A percentile compares a stretch with the other conserved stretches of the same genome.
Conservation (phyloP, 2,329 filamentous ascomycete genomes). For the Septoria linicola region DNA sequence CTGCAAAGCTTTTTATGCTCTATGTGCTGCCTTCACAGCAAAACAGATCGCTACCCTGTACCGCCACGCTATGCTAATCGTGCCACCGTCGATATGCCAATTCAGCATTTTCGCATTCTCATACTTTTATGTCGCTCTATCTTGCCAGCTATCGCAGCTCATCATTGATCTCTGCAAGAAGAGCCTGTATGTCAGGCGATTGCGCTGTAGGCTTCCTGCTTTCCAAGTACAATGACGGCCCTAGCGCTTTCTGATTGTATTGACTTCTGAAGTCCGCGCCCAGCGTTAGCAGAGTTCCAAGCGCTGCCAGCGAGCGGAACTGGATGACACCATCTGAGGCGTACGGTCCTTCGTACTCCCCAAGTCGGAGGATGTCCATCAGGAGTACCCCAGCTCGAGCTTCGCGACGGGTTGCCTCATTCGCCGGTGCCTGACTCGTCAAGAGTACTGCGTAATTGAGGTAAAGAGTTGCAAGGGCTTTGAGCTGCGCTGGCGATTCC, state of each 20-base stretch:
- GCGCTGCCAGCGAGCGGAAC: conserved; percentile 76
- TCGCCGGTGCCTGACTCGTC: conserved; percentile 39
- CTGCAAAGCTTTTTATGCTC: too few relatives aligned
- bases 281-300: conserved; percentile 72
- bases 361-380: conserved; percentile 34
- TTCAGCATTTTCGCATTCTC: too few relatives aligned
- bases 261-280: conserved; percentile 59
- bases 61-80: too few relatives aligned
- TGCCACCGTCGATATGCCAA: too few relatives aligned
- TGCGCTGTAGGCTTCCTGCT: conserved; percentile 53
- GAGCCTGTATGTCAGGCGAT: conserved; percentile 60
- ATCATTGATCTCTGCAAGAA: conserved; percentile 60
- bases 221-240: conserved; percentile 48
- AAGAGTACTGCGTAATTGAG: conserved; percentile 83
- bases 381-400: conserved; percentile 35
- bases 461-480: conserved; percentile 76
- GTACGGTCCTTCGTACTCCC: conserved; percentile 37
- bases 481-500: conserved; percentile 64
- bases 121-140: too few relatives aligned
- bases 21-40: too few relatives aligned
- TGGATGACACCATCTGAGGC: conserved; percentile 78
- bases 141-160: conserved; percentile 43
- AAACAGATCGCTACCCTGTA: too few relatives aligned
- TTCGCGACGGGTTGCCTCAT: conserved; percentile 33
- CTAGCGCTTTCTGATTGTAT: conserved; percentile 59